phyloP scores from a whole-genome alignment of 208 protist species.

The Acanthamoeba castellanii region DNA sequence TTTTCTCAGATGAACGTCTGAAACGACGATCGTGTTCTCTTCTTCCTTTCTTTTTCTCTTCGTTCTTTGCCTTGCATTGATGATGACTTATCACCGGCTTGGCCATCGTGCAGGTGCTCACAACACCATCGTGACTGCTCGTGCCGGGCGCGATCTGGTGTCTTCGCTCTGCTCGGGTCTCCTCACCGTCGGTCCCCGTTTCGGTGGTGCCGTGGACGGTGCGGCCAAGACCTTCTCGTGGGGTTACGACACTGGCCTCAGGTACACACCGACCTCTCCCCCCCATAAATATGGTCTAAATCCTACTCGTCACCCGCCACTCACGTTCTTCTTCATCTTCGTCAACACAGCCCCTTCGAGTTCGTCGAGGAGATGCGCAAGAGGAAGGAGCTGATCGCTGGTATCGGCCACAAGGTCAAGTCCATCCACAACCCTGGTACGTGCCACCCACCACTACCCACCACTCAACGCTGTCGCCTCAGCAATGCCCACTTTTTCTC shows the following conservation, averaged over 20 bases:
- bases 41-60: not conserved
- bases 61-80: too few relatives aligned
- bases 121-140: conserved; percentile 93
- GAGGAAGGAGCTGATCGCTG: conserved; percentile 90
- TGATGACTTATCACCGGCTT: too few relatives aligned
- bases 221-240: conserved; percentile 84
- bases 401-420: conserved; percentile 93
- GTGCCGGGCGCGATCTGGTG: conserved; percentile 93
- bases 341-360: conserved; percentile 86
- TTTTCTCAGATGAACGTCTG: too few relatives aligned
- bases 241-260: conserved; percentile 40
- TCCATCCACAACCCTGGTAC: conserved; percentile 87
- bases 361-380: conserved; percentile 91
- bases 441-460: not conserved
- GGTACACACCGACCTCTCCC: not conserved
- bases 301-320: not conserved
- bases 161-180: conserved; percentile 91
- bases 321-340: conserved; percentile 82
- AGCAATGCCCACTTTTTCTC: too few relatives aligned
- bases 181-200: conserved; percentile 92
- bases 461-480: not conserved
- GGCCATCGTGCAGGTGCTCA: conserved; percentile 90
- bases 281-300: not conserved
- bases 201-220: conserved; percentile 92
- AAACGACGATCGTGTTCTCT: too few relatives aligned